Percentiles rank a stretch among this genome's conserved stretches.
Conservation (phyloP, 306 rosid species). For the Cicer judaicum region DNA sequence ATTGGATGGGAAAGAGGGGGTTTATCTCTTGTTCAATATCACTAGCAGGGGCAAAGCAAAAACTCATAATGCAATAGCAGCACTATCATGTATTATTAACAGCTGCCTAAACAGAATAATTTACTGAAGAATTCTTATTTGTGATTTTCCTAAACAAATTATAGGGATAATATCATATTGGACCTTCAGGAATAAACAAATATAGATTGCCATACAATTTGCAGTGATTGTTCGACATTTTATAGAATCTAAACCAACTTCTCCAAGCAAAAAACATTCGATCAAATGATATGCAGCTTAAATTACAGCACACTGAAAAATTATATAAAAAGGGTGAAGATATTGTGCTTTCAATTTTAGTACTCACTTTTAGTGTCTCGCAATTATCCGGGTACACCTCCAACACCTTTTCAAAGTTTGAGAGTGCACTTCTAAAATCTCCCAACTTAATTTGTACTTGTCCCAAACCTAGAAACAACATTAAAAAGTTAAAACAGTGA, state of each 20-base stretch:
- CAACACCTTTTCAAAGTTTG: constrained; percentile 93
- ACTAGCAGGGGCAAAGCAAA: neutral
- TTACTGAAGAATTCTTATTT: neutral
- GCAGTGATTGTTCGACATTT: neutral
- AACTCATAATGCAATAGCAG: neutral
- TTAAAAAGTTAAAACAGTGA: constrained; percentile 41
- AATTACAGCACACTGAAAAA: constrained; percentile 26
- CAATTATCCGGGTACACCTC: constrained; percentile 90
- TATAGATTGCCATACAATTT: constrained; percentile 25
- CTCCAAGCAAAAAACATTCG: constrained; percentile 32
- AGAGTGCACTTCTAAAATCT: constrained; percentile 85
- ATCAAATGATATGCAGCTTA: constrained; percentile 27
- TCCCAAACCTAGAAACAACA: constrained; percentile 76
- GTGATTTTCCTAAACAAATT: constrained; percentile 13
- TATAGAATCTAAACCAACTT: constrained; percentile 36
- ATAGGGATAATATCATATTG: neutral
- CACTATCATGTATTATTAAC: neutral
- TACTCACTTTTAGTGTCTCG: constrained; percentile 87
- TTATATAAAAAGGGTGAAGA: constrained; percentile 21
- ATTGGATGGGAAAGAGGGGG: neutral
- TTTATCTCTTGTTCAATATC: neutral
- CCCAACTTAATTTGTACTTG: constrained; percentile 98
- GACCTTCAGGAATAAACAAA: neutral
- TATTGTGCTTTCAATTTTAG: constrained; percentile 36
- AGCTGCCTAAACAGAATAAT: neutral